These are phyloP conservation scores for Cicer yamashitae DNA, from an alignment of 306 rosid genomes.

Conservation along the genomic window DNA sequence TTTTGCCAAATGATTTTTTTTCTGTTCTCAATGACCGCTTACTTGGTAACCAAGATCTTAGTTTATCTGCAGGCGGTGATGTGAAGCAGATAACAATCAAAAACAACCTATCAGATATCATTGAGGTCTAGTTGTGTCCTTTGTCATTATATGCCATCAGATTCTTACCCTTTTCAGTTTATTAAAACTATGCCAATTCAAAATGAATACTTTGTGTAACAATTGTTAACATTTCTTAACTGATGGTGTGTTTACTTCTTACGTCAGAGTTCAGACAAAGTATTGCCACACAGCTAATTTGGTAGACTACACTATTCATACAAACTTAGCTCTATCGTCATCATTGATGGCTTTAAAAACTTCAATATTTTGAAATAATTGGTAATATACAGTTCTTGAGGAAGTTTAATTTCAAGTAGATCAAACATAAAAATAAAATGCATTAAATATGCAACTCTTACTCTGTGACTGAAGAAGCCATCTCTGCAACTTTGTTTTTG, in stretches of 20 bases:
- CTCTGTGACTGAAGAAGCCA: not conserved
- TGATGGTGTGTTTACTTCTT: slow-evolving; percentile 4
- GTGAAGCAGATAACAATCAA: slow-evolving; percentile 87
- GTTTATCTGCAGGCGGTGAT: slow-evolving; percentile 98
- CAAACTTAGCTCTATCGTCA: slow-evolving; percentile 17
- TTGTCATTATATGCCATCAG: slow-evolving; percentile 46
- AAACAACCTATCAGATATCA: slow-evolving; percentile 75
- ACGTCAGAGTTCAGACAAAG: not conserved
- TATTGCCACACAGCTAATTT: slow-evolving; percentile 24
- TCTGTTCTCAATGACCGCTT: slow-evolving; percentile 38
- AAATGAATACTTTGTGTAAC: slow-evolving; percentile 30
- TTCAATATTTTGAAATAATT: slow-evolving; percentile 18
- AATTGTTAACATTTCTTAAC: slow-evolving; percentile 19
- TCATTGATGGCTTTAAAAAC: slow-evolving; percentile 25
- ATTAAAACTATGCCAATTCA: slow-evolving; percentile 39
- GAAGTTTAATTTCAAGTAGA: slow-evolving; percentile 27
- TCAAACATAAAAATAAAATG: slow-evolving; percentile 11
- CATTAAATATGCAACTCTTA: slow-evolving; percentile 17
- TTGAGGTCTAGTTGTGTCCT: slow-evolving; percentile 83
- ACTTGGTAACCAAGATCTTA: slow-evolving; percentile 57
- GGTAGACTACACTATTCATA: slow-evolving; percentile 15
- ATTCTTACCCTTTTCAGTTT: slow-evolving; percentile 40
- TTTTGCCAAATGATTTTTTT: slow-evolving; percentile 13
- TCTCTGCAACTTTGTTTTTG: no score
- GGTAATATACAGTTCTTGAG: slow-evolving; percentile 22